Evolutionary conservation across 2,329 filamentous ascomycete genomes (phyloP), one percentile per base, ranked within the genome.

Genomic region (Hypoxylon sp.): DNA sequence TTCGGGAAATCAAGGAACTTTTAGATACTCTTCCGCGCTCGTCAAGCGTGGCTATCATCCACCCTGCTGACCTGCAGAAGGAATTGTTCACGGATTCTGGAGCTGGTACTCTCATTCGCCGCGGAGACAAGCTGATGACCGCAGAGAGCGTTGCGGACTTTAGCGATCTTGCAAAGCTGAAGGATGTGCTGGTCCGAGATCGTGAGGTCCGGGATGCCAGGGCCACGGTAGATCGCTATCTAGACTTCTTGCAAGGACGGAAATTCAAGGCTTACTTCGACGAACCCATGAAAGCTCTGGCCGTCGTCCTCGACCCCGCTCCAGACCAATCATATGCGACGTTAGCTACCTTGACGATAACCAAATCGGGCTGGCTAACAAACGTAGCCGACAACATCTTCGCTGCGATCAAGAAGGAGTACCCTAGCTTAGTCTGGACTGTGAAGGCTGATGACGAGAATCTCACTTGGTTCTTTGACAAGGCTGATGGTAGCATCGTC

Each of bases 341-440:
- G 61, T 87, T 98, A 59, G 92, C 95, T 20, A 97, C 94, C 4
- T 90, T 98, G 75, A 95, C 92, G 70, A 97, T 97, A 77, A 97
- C 94, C 73, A 97, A 97, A 82, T 89, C 94, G 35, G 95, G 94
- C 57, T 98, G 95, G 95, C 84, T 98, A 67, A 96, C 92, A 66
- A 98, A 98, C 78, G 91, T 98, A 35, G 93, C 95, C 31, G 96
- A 98, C 80, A 98, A 98, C 77, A 92, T 98, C 64, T 97, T 98
- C 80, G 89, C 92, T 71, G 92, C 92, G 70, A 92, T 98, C 80
- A 97, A 95, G 86, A 97, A 97, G 82, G 95, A 98, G 78, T 92
- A 95, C 80, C 90, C 94, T 61, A 94, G 92, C 82, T 86, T 98
- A 72, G 92, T 94, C 71, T 99, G 95, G 95, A 97, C 94, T n/a